phyloP scores from a whole-genome alignment of 1,284 basidiomycete genomes.

The Leccinum pallidistipes region DNA sequence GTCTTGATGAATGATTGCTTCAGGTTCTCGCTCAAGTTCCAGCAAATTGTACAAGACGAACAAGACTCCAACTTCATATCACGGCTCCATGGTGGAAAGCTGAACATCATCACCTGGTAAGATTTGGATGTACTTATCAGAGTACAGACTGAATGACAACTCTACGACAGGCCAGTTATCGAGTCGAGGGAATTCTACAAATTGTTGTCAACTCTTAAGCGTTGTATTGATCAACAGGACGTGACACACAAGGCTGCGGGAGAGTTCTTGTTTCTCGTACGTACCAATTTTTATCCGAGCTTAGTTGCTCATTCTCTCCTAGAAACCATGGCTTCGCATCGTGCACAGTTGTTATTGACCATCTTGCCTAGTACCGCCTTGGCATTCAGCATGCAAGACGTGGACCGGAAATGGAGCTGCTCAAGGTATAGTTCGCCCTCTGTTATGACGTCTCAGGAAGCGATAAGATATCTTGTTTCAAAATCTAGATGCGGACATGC shows the following conservation, averaged over 20 bases:
- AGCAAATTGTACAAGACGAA: conserved; percentile 56
- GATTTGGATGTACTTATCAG: not conserved
- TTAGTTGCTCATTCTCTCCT: conserved; percentile 1
- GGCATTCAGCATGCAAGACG: conserved; percentile 44
- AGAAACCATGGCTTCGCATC: conserved; percentile 59
- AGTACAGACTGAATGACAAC: not conserved
- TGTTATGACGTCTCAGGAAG: not conserved
- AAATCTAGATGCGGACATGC: conserved; percentile 50
- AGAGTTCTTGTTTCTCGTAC: conserved; percentile 60
- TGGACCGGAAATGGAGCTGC: conserved; percentile 43
- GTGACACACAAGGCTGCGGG: conserved; percentile 51
- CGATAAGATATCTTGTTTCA: not conserved
- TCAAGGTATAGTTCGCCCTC: conserved; percentile 41
- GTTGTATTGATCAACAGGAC: conserved; percentile 45
- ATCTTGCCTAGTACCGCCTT: conserved; percentile 48
- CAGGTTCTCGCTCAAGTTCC: conserved; percentile 55
- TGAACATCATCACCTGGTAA: conserved; percentile 55
- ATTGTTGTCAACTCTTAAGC: conserved; percentile 48
- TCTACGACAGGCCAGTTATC: conserved; percentile 51
- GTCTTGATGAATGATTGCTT: not conserved
- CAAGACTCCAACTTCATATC: conserved; percentile 63
- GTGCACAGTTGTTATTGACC: conserved; percentile 43
- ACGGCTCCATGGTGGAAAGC: conserved; percentile 49
- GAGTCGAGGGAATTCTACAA: conserved; percentile 58
- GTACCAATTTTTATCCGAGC: not conserved